Evolutionary conservation across 768 basidiomycete species (phyloP).

Genomic region (Psilocybe subaeruginosa): DNA sequence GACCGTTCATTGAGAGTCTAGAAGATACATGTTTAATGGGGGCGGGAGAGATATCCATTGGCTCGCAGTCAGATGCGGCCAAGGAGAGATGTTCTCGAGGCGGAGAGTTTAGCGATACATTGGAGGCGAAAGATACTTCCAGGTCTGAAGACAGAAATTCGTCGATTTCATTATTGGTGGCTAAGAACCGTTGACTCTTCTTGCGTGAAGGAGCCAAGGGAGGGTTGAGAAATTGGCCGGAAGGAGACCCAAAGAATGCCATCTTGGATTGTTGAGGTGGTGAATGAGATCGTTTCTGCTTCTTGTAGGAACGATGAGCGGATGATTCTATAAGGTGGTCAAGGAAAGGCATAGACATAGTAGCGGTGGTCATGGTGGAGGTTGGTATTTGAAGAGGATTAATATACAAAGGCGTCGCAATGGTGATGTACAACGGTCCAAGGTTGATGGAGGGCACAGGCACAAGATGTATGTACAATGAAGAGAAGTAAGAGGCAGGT

Average conservation of each 20-base stretch:
- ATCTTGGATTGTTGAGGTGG: slow-evolving; percentile 50
- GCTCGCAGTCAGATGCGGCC: slow-evolving; percentile 49
- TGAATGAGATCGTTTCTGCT: slow-evolving; percentile 42
- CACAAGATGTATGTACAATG: slow-evolving; percentile 13
- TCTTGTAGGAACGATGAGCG: slow-evolving; percentile 41
- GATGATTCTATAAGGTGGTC: slow-evolving; percentile 38
- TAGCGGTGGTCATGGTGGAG: slow-evolving; percentile 15
- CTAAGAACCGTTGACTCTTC: slow-evolving; percentile 45
- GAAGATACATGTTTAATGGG: slow-evolving; percentile 31
- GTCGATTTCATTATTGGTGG: slow-evolving; percentile 55
- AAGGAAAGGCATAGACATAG: slow-evolving; percentile 39
- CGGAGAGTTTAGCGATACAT: slow-evolving; percentile 79
- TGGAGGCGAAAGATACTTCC: slow-evolving; percentile 83
- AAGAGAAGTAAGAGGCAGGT: slow-evolving; percentile 4
- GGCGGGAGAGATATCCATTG: slow-evolving; percentile 86
- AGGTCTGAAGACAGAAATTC: slow-evolving; percentile 77
- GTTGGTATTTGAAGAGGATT: slow-evolving; percentile 12
- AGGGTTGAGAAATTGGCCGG: slow-evolving; percentile 45
- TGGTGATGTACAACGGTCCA: slow-evolving; percentile 15
- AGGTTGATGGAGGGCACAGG: slow-evolving; percentile 17
- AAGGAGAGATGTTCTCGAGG: slow-evolving; percentile 49
- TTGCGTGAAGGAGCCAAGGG: slow-evolving; percentile 52
- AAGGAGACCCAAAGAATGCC: slow-evolving; percentile 55
- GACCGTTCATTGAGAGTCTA: slow-evolving; percentile 23
- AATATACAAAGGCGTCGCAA: slow-evolving; percentile 17